Percentiles rank a stretch among this genome's conserved stretches.
These are phyloP conservation scores for Stephania cephalantha DNA, from an alignment of 164 flowering plant genomes.

Conservation along the genomic window DNA sequence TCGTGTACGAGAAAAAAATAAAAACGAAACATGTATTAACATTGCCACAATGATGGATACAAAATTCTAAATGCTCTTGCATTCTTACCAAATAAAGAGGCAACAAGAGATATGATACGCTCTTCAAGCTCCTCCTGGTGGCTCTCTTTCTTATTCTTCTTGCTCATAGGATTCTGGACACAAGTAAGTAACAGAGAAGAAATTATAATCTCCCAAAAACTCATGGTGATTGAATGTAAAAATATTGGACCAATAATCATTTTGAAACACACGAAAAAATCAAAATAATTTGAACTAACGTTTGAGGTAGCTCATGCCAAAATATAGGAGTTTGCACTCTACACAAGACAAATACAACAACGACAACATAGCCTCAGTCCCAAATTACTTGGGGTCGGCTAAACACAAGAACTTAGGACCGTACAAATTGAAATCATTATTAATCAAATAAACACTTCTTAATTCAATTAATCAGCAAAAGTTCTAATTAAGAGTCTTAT, in stretches of 20 bases:
- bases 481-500: too few species aligned
- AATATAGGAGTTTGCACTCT: neutral
- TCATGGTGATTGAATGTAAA: neutral
- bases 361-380: too few species aligned
- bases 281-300: neutral
- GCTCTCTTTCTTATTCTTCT: constrained; percentile 81
- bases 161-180: constrained; percentile 67
- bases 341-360: neutral
- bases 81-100: constrained; percentile 95
- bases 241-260: neutral
- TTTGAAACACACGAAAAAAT: too few species aligned
- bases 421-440: too few species aligned
- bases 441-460: too few species aligned
- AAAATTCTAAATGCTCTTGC: constrained; percentile 28
- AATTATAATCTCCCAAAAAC: neutral
- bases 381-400: too few species aligned
- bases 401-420: too few species aligned
- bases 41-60: neutral
- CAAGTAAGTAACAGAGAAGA: neutral
- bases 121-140: constrained; percentile 93
- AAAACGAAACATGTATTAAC: neutral
- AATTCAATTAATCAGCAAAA: too few species aligned
- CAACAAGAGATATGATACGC: constrained; percentile 76
- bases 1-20: too few species aligned
- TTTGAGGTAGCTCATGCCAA: neutral